Conservation (phyloP, 2,329 filamentous ascomycete genomes). For the Ophiosphaerella korrae region DNA sequence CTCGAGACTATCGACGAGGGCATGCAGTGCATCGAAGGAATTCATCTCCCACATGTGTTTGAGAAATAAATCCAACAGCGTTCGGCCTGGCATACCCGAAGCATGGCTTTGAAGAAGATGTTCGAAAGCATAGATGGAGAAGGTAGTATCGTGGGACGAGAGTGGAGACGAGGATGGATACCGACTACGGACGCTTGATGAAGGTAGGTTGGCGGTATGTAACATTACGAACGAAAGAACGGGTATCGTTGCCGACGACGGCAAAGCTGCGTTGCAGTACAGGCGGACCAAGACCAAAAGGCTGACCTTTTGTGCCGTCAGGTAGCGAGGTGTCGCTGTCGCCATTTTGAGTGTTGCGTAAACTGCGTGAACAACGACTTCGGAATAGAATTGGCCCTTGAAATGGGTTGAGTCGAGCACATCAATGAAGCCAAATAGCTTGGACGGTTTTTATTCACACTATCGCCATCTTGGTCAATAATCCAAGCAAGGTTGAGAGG, state of each 20-base stretch:
- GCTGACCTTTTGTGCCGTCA: constrained; percentile 88
- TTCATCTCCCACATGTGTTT: constrained; percentile 82
- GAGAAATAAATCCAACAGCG: constrained; percentile 87
- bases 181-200: constrained; percentile 27
- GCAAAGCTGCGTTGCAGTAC: constrained; percentile 74
- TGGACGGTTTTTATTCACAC: no score
- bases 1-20: constrained; percentile 69
- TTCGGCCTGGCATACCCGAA: constrained; percentile 70
- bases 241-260: constrained; percentile 71
- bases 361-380: no score
- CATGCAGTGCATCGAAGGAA: constrained; percentile 78
- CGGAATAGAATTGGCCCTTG: no score
- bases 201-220: constrained; percentile 59
- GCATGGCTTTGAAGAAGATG: constrained; percentile 51
- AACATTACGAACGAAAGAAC: constrained; percentile 80
- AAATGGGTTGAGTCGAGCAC: no score
- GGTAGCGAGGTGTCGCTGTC: constrained; percentile 80
- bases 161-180: constrained; percentile 28
- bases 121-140: constrained; percentile 52
- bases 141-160: constrained; percentile 39
- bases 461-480: no score
- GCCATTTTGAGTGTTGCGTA: constrained; percentile 20
- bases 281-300: constrained; percentile 80
- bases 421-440: no score
- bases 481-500: no score